Base-by-base conservation (phyloP, 768 basidiomycete species). In the Hygrophoropsis aurantiaca region DNA sequence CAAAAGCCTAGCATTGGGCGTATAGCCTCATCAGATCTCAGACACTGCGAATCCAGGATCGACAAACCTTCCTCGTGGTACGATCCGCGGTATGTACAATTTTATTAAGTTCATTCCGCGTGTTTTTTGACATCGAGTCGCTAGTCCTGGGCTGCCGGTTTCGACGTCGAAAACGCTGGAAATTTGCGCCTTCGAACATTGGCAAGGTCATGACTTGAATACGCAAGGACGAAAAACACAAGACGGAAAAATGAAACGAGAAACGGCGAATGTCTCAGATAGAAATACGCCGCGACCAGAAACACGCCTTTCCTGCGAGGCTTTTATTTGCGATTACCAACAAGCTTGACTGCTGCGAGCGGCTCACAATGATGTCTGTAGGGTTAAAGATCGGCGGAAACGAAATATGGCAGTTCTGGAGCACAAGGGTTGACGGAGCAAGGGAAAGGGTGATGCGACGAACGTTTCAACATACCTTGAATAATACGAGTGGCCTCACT, bases 91-190 rank as follows among this genome's bases (percentile, higher is more conserved):
- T 77, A 41, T 72, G 69, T 47, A 87, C 79, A 58, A 93, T 80
- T 48, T 73, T 67, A 61, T 79, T 78, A 48, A 92, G 74, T 65
- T 90, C 88, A 62, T 77, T 79, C 48, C 78, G 73, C 74, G 87
- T 85, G 19, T 74, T 67, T 62, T 82, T 82, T 46, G 79, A 16
- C 11, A 52, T 48, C 27, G 45, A 25, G 27, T 73, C 6, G 75
- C 75, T 26, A 79, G 74, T 51, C 74, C 75, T 68, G 40, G 72
- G 55, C 50, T 71, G 73, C 70, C 75, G 83, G 7, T 6, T 13
- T 25, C 66, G 71, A 47, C 68, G 71, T 34, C 69, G 70, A 44
- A 78, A 64, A 40, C 65, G 68, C 11, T 47, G 49, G 30, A 66
- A 53, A 44, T 53, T 61, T 52, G 63, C 45, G 25, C 60, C 59